Evolutionary conservation across 2,329 filamentous ascomycete genomes (phyloP), one percentile per base, ranked within the genome.

Genomic region (Fusarium sp.): DNA sequence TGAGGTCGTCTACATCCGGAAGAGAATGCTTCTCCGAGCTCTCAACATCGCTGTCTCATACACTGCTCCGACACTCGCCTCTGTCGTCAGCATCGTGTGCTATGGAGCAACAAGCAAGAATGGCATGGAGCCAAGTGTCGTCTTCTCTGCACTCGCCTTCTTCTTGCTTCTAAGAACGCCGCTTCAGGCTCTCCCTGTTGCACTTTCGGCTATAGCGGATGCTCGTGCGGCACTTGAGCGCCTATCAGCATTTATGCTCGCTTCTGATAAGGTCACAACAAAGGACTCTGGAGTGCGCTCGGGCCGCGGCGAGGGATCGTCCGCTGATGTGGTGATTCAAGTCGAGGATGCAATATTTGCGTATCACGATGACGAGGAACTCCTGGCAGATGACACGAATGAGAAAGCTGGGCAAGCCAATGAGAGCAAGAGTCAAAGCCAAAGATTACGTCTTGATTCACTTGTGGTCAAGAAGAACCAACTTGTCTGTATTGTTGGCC

Each of bases 21-120:
- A 73, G 66, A 70, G 70, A 9, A 73, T 73, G 70, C 70, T 73
- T 24, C 57, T 73, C 2, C 37, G 70, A 1, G 70, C 70, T 3
- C 43, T 73, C 11, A 73, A 73, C 50, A 73, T 63, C 3, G 59
- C 70, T 0, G 67, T 72, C 0, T 72, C 70, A 3, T 72, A 67
- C 37, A 73, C 70, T 0, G 70, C 70, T 1, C 70, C 70, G 0
- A 73, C 70, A 0, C 33, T 73, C 5, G 70, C 70, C 16, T 66
- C 70, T 0, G 70, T 74, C 2, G 70, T 73, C 2, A 67, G 62
- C 9, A 73, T 73, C 3, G 43, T 73, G 5, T 73, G 71, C 9
- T 73, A 73, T 5, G 71, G 71, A 13, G 71, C 71, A 1, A 73
- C 71, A 0, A 54, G n/a, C 24, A 10, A 60, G 6, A 57, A 71